phyloP scores from a whole-genome alignment of 2,329 filamentous ascomycete species.

The Aspergillus calidoustus region DNA sequence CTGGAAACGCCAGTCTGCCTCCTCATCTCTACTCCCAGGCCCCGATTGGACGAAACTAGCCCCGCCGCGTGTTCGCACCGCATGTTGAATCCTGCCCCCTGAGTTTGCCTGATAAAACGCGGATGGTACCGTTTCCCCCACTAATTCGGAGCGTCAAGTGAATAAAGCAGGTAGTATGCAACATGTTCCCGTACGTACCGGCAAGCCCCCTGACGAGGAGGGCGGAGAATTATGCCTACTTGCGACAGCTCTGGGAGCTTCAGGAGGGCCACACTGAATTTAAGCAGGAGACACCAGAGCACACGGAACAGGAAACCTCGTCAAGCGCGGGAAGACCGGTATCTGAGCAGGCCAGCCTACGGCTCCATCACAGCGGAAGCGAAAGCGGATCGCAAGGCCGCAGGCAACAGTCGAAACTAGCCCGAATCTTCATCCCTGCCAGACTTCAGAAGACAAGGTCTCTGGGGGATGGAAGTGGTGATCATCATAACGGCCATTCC shows the following conservation, averaged over 20 bases:
- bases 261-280: not conserved
- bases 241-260: constrained; percentile 7
- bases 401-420: constrained; percentile 1
- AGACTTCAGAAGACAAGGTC: constrained; percentile 3
- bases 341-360: constrained; percentile 6
- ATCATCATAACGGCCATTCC: not conserved
- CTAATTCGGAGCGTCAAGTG: not conserved
- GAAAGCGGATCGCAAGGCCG: not conserved
- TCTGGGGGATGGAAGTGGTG: not conserved
- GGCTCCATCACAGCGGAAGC: not conserved
- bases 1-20: too few relatives aligned
- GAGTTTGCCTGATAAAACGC: constrained; percentile 1
- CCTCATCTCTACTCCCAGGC: too few relatives aligned
- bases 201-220: constrained; percentile 4
- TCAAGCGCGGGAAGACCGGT: not conserved
- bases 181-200: constrained; percentile 10
- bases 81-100: not conserved
- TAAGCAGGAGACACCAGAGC: not conserved
- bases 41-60: too few relatives aligned
- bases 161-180: not conserved
- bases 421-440: constrained; percentile 7
- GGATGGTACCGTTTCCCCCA: not conserved
- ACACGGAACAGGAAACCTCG: not conserved
- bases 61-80: too few relatives aligned
- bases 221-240: constrained; percentile 8